Evolutionary conservation across 495 filamentous ascomycete species (phyloP).

Genomic region (Penicillium ochrochloron): DNA sequence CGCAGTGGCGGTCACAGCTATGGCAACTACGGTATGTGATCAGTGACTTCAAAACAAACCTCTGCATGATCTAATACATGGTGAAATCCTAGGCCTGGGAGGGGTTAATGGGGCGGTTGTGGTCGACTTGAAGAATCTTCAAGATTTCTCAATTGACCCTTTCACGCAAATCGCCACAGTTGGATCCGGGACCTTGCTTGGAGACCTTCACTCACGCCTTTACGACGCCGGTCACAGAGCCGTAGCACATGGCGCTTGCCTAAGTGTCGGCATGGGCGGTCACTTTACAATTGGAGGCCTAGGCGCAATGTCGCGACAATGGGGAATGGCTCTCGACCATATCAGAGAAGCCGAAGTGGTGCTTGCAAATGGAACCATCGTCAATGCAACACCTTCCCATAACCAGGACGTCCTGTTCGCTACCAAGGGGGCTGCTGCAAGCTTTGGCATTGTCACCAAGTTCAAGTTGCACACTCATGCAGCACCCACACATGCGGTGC

Average conservation of each 20-base stretch:
- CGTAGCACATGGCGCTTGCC: constrained; percentile 69
- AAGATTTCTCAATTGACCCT: constrained; percentile 57
- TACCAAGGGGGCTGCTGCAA: constrained; percentile 50
- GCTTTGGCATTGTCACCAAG: constrained; percentile 53
- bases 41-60: not conserved
- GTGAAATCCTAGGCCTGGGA: constrained; percentile 45
- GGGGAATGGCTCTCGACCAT: constrained; percentile 68
- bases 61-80: constrained; percentile 42
- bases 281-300: constrained; percentile 75
- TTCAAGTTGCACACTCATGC: constrained; percentile 50
- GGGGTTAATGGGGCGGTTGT: constrained; percentile 48
- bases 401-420: constrained; percentile 59
- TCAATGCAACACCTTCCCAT: constrained; percentile 39
- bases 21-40: constrained; percentile 52
- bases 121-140: constrained; percentile 49
- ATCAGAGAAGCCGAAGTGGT: constrained; percentile 65
- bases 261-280: constrained; percentile 69
- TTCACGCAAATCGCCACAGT: constrained; percentile 62
- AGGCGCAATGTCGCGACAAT: constrained; percentile 63
- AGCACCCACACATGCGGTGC: constrained; percentile 39
- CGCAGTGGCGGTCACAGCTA: constrained; percentile 78
- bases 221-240: constrained; percentile 65
- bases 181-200: constrained; percentile 66
- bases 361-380: constrained; percentile 58
- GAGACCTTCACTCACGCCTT: constrained; percentile 61